Base-by-base conservation (phyloP, 2,329 filamentous ascomycete species). In the Xylariaceae sp. region DNA sequence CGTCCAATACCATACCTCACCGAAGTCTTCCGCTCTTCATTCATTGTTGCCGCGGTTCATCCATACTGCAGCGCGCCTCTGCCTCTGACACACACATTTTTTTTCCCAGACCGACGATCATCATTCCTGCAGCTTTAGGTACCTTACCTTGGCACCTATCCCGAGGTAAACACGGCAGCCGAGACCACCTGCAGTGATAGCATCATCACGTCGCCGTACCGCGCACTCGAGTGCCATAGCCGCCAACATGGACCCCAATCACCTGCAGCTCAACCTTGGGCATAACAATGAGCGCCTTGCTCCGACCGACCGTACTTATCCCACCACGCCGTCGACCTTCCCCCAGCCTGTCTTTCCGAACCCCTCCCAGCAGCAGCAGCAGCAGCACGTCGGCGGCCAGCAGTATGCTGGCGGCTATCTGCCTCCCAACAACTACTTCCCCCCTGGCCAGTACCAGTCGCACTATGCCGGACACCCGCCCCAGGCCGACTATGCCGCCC, bases 241-340 rank as follows among this genome's bases (percentile, higher is more conserved):
- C 16, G 16, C 8, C 54, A 65, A 53, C 39, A 74, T 76, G 69
- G 51, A 57, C 45, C 50, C 53, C 60, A 78, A 78, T 52, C 72
- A 75, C 38, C 69, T 83, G 36, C 71, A 75, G 54, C 70, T 84
- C 54, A 82, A 82, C 60, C 75, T 80, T 49, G 71, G 68, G 55
- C 80, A 73, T 60, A 73, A 72, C 56, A 78, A 76, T 59, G 75
- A 80, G 49, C 76, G 77, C 51, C 72, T 77, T 38, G 66, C 69
- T 40, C 61, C 75, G 60, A 51, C 72, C 69, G 81, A 82, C 58
- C 72, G 81, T 56, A 69, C 77, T 46, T 88, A 85, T 69, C 84
- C 83, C 48, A 88, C 90, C 33, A 95, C 90, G 8, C 90, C 90
- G 33, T 95, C 90, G 45, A 94, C 89, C 38, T 96, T 96, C 56